These are phyloP conservation scores for Wickerhamomyces ciferrii DNA, from an alignment of 805 yeast genomes.

Conservation along the genomic window DNA sequence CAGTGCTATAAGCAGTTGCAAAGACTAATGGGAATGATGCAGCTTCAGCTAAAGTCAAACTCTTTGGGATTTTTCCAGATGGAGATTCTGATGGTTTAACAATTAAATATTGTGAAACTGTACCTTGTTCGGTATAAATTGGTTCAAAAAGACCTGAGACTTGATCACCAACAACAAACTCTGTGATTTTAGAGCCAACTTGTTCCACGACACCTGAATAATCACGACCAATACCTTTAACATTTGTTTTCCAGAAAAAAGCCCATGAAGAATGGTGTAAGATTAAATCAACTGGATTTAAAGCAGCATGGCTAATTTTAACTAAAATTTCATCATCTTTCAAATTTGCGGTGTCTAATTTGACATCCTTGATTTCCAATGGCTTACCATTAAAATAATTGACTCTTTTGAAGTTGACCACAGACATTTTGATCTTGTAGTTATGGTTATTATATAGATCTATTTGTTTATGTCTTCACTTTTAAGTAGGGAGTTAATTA, in stretches of 20 bases:
- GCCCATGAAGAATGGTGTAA: slow-evolving; percentile 26
- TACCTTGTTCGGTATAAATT: slow-evolving; percentile 27
- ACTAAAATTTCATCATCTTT: slow-evolving; percentile 32
- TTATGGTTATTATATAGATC: too few species aligned
- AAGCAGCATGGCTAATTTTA: slow-evolving; percentile 42
- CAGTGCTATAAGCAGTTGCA: slow-evolving; percentile 52
- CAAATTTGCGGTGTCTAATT: not conserved
- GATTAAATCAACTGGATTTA: slow-evolving; percentile 56
- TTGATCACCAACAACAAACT: slow-evolving; percentile 43
- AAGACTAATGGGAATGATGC: slow-evolving; percentile 62
- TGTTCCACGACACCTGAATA: slow-evolving; percentile 50
- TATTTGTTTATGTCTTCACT: too few species aligned
- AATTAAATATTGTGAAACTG: slow-evolving; percentile 42
- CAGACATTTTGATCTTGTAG: not conserved
- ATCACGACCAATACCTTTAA: slow-evolving; percentile 44
- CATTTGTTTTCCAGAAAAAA: slow-evolving; percentile 11
- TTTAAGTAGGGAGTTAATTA: too few species aligned
- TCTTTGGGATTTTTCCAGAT: slow-evolving; percentile 35
- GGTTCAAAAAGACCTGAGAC: slow-evolving; percentile 39
- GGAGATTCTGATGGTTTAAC: slow-evolving; percentile 26
- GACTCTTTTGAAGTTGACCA: not conserved
- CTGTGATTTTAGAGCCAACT: slow-evolving; percentile 34
- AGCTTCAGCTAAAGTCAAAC: slow-evolving; percentile 40
- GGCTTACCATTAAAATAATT: not conserved
- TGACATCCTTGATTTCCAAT: not conserved